A percentile compares a stretch with the other conserved stretches of the same genome.
These are phyloP conservation scores for Ophiostoma triangulosporum DNA, from an alignment of 2,329 filamentous ascomycete genomes.

Conservation along the genomic window DNA sequence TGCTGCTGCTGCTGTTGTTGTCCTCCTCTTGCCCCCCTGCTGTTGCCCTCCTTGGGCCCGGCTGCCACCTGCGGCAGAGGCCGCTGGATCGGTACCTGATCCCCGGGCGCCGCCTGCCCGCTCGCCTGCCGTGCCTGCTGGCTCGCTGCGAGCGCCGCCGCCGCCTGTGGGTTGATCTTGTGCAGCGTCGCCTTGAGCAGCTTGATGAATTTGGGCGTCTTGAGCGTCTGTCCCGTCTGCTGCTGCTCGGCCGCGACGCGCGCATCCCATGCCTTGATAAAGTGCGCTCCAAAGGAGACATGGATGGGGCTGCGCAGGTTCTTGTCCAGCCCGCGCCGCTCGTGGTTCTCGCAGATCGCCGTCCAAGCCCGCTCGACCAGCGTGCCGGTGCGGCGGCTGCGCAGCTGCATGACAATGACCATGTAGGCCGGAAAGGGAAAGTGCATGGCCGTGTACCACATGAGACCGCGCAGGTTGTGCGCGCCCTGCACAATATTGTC, in stretches of 20 bases:
- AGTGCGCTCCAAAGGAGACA: constrained; percentile 40
- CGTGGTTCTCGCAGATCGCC: constrained; percentile 41
- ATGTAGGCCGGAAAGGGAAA: constrained; percentile 50
- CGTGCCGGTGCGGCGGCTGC: constrained; percentile 36
- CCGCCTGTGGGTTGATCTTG: constrained; percentile 9
- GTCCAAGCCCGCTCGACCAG: constrained; percentile 46
- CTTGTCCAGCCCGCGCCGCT: constrained; percentile 34
- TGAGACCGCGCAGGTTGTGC: constrained; percentile 36
- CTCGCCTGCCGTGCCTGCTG: constrained; percentile 1
- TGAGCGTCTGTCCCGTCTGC: constrained; percentile 28
- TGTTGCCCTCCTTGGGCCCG: neutral
- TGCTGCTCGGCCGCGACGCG: constrained; percentile 32
- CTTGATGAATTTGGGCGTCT: constrained; percentile 33
- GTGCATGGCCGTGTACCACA: constrained; percentile 46
- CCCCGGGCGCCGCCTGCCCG: neutral
- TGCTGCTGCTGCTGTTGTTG: neutral
- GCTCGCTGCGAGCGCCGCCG: neutral
- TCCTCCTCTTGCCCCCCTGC: neutral
- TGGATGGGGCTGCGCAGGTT: constrained; percentile 43
- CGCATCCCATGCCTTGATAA: constrained; percentile 51
- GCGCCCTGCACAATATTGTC: constrained; percentile 42
- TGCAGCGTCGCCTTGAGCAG: constrained; percentile 30
- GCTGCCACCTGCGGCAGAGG: neutral
- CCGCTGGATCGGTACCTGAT: neutral
- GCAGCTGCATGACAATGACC: constrained; percentile 43